phyloP scores from a whole-genome alignment of 805 yeast species.

The Metschnikowia baotianmanensis region DNA sequence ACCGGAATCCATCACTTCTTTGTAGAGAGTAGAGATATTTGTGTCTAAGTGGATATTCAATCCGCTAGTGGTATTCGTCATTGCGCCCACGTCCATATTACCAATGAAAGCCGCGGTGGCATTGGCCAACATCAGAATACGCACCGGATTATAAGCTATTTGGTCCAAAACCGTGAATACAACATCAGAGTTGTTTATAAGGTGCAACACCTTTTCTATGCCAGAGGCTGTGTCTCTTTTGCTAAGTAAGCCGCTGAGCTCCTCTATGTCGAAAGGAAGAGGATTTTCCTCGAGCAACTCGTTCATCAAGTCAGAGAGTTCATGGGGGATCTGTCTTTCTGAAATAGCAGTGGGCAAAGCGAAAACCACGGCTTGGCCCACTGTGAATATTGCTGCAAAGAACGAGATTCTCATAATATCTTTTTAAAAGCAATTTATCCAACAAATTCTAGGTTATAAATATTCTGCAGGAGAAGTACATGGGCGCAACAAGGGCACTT shows the following conservation, averaged over 20 bases:
- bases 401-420: conserved; percentile 17
- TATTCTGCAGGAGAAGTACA: no score
- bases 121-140: conserved; percentile 31
- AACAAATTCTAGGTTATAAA: no score
- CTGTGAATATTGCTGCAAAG: conserved; percentile 10
- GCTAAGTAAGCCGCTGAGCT: conserved; percentile 10
- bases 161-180: conserved; percentile 35
- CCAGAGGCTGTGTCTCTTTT: conserved; percentile 24
- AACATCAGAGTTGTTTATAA: conserved; percentile 33
- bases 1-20: conserved; percentile 32
- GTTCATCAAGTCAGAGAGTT: conserved; percentile 6
- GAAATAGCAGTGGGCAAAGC: conserved; percentile 25
- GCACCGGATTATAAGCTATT: conserved; percentile 29
- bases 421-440: no score
- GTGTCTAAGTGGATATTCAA: conserved; percentile 18
- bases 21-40: conserved; percentile 22
- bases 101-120: conserved; percentile 25
- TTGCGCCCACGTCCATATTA: conserved; percentile 12
- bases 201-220: conserved; percentile 23
- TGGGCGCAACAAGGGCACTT: no score
- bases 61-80: conserved; percentile 8
- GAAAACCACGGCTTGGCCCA: conserved; percentile 11
- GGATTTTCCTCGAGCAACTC: conserved; percentile 9
- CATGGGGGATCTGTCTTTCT: conserved; percentile 15
- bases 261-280: conserved; percentile 14